Base-by-base conservation (phyloP, 768 basidiomycete genomes). In the Astraeus odoratus region DNA sequence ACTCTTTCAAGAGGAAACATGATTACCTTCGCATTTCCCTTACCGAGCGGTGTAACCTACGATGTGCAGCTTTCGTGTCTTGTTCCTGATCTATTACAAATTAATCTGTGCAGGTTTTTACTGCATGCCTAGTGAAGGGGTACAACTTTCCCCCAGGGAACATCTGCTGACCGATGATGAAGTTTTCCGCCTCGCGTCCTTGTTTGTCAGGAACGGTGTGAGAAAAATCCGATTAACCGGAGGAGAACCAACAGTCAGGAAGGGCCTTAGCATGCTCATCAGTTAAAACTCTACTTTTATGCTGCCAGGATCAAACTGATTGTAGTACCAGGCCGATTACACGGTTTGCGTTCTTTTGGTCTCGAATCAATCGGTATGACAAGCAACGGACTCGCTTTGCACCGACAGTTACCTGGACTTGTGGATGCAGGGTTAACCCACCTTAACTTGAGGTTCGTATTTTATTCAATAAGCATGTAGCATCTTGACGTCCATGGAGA, bases 11-110 rank as follows among this genome's bases (percentile, higher is more conserved):
- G 24, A 73, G 88, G 18, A 71, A 68, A 44, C 91, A 93, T 60
- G 80, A 88, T 59, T 94, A 94, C 61, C 74, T 94, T n/a, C 79
- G 90, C 25, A 90, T 93, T 42, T 87, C 85, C 1, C 67, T 93
- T 27, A 92, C 90, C 0, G 91, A 93, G 61, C 72, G 78, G 48
- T 94, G 91, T 65, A 94, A 93, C 67, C 68, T 94, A 45, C 76
- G 91, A 65, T 93, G 91, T 86, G 50, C 30, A 69, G 59, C 27
- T 31, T 8, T 44, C 27, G 56, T 34, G 19, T 5, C 19, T 36
- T 34, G 8, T 12, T 36, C 10, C 51, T 29, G 34, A 22, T 27
- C 34, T 5, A 16, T n/a, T 37, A 16, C 35, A 36, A 34, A 29
- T 8, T 24, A 3, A 1, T 39, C 37, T 23, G 34, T 54, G 38